Evolutionary conservation across 495 filamentous ascomycete species (phyloP).

Genomic region (Choiromyces venosus): DNA sequence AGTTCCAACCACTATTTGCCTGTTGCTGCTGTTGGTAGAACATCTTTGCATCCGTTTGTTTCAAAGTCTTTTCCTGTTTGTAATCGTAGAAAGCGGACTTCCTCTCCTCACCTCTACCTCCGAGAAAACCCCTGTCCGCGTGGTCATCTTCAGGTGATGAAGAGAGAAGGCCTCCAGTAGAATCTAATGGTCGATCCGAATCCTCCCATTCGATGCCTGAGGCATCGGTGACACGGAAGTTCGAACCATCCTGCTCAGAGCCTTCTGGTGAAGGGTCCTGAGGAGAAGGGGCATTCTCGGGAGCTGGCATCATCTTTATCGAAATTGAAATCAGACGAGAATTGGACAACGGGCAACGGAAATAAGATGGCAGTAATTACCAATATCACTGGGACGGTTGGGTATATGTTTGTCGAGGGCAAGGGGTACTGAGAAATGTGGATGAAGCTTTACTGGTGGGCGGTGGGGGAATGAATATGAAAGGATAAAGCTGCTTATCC

Average conservation of each 20-base stretch:
- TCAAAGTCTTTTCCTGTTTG: slow-evolving; percentile 71
- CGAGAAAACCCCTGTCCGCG: slow-evolving; percentile 27
- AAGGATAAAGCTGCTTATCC: not conserved
- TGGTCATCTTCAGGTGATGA: slow-evolving; percentile 32
- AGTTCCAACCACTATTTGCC: slow-evolving; percentile 49
- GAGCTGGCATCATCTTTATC: slow-evolving; percentile 20
- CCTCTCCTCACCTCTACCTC: slow-evolving; percentile 31
- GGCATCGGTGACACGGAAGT: slow-evolving; percentile 11
- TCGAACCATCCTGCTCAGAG: slow-evolving; percentile 18
- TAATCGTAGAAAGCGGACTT: slow-evolving; percentile 43
- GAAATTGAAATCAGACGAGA: not conserved
- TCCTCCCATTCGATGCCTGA: slow-evolving; percentile 22
- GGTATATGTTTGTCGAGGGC: not conserved
- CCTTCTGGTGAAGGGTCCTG: slow-evolving; percentile 19
- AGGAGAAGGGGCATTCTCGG: slow-evolving; percentile 19
- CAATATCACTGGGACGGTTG: not conserved
- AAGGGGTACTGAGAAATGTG: not conserved
- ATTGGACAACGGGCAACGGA: not conserved
- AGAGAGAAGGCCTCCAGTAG: slow-evolving; percentile 17
- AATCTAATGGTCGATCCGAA: slow-evolving; percentile 13
- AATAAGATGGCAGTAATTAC: not conserved
- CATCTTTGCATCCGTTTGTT: slow-evolving; percentile 83
- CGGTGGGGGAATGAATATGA: not conserved
- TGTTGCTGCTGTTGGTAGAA: slow-evolving; percentile 88
- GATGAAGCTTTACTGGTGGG: not conserved